Evolutionary conservation across 2,329 filamentous ascomycete species (phyloP).

Genomic region (Aspergillus jensenii): DNA sequence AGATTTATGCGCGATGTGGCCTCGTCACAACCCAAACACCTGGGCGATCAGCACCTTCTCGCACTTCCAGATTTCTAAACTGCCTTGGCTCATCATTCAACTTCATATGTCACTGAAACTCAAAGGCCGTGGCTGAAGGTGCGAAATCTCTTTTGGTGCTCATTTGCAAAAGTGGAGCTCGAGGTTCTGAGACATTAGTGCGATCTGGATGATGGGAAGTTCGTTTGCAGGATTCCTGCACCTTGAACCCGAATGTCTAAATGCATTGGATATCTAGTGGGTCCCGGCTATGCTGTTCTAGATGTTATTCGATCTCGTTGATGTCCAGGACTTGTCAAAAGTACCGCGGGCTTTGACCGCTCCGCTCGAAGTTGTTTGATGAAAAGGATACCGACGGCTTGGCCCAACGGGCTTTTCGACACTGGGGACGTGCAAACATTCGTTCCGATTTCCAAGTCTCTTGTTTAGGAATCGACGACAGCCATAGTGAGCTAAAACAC

Average conservation of each 20-base stretch:
- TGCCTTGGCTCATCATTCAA: conserved; percentile 13
- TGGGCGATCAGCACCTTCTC: neutral
- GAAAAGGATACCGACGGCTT: conserved; percentile 19
- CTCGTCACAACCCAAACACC: neutral
- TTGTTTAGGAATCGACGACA: conserved; percentile 14
- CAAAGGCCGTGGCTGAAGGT: conserved; percentile 6
- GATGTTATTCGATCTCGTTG: conserved; percentile 4
- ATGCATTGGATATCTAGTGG: neutral
- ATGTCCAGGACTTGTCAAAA: conserved; percentile 13
- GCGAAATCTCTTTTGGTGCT: conserved; percentile 3
- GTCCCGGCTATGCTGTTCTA: neutral
- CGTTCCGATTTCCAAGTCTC: conserved; percentile 7
- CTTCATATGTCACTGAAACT: conserved; percentile 9
- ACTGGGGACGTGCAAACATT: conserved; percentile 31
- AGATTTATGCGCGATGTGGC: neutral
- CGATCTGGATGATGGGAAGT: conserved; percentile 8
- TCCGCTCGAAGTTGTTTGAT: conserved; percentile 26
- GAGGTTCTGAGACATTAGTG: conserved; percentile 20
- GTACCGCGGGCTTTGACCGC: conserved; percentile 23
- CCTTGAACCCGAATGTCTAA: conserved; percentile 8
- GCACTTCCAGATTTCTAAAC: neutral
- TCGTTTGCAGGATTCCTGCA: conserved; percentile 18
- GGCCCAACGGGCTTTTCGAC: conserved; percentile 24
- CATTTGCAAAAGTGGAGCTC: conserved; percentile 5
- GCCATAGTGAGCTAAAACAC: conserved; percentile 18